These are phyloP conservation scores for Quercus wislizeni DNA, from an alignment of 306 rosid species.

Conservation along the genomic window DNA sequence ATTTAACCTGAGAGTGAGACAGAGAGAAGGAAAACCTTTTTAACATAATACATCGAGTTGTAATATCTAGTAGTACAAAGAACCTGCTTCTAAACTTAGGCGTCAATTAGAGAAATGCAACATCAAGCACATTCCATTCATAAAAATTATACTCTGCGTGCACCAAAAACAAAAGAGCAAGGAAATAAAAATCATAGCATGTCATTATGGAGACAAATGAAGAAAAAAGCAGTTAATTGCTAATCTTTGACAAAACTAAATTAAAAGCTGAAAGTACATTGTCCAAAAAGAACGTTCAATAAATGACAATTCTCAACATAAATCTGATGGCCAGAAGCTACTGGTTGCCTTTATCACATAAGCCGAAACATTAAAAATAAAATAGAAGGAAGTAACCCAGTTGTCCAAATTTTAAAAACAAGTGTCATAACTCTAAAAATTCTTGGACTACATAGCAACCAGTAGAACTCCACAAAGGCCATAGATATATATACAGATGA, in stretches of 20 bases:
- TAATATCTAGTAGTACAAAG: background rate
- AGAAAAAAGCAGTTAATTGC: conserved; percentile 17
- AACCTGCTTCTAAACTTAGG: background rate
- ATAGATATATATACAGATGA: conserved; percentile 67
- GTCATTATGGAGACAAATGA: conserved; percentile 8
- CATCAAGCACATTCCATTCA: background rate
- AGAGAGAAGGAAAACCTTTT: background rate
- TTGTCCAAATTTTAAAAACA: conserved; percentile 41
- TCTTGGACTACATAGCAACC: conserved; percentile 53
- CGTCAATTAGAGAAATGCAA: background rate
- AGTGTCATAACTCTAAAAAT: conserved; percentile 39
- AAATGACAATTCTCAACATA: conserved; percentile 55
- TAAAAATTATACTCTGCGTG: background rate
- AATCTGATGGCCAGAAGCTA: conserved; percentile 41
- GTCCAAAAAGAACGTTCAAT: conserved; percentile 42
- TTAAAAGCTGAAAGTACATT: conserved; percentile 34
- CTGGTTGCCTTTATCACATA: conserved; percentile 48
- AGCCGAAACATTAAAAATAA: conserved; percentile 37
- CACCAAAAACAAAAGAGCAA: background rate
- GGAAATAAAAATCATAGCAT: conserved; percentile 9
- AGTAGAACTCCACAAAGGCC: conserved; percentile 54
- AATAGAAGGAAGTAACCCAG: conserved; percentile 28
- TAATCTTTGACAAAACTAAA: conserved; percentile 28
- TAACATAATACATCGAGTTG: background rate
- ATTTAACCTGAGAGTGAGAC: background rate